Percentiles rank a stretch among this genome's conserved stretches.
phyloP scores from a whole-genome alignment of 1,139 yeast genomes.

The Hemisphaericaspora xylofermentans region DNA sequence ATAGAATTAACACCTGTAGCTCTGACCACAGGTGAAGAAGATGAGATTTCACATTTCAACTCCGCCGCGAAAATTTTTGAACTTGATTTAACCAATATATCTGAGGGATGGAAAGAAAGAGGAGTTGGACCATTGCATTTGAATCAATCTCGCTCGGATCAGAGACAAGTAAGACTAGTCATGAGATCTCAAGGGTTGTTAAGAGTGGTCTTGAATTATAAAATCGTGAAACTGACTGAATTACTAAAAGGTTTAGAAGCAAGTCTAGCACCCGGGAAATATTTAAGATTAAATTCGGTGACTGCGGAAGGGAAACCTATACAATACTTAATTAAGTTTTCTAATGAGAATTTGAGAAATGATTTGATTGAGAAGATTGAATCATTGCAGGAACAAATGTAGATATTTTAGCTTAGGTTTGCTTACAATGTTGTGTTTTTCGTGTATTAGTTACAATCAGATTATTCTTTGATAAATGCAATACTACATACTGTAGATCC shows the following conservation, averaged over 20 bases:
- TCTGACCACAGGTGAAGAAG: constrained; percentile 84
- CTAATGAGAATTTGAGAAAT: constrained; percentile 59
- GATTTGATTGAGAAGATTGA: constrained; percentile 55
- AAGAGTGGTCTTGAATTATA: constrained; percentile 77
- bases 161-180: constrained; percentile 53
- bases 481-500: constrained; percentile 88
- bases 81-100: constrained; percentile 59
- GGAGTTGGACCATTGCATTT: constrained; percentile 88
- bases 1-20: constrained; percentile 54
- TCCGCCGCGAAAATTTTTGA: constrained; percentile 81
- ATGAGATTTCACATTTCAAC: constrained; percentile 67
- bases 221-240: constrained; percentile 57
- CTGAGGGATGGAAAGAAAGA: constrained; percentile 92
- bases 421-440: background rate
- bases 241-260: constrained; percentile 81
- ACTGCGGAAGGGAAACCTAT: constrained; percentile 61
- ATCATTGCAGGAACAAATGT: constrained; percentile 26
- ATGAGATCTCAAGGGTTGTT: constrained; percentile 91
- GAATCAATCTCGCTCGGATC: constrained; percentile 49
- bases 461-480: constrained; percentile 55
- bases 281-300: constrained; percentile 60
- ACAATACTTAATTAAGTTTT: constrained; percentile 79
- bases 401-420: background rate
- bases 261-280: constrained; percentile 76
- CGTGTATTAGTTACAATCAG: constrained; percentile 2